phyloP scores from a whole-genome alignment of 1,284 basidiomycete species.

The Rhodotorula sp. region DNA sequence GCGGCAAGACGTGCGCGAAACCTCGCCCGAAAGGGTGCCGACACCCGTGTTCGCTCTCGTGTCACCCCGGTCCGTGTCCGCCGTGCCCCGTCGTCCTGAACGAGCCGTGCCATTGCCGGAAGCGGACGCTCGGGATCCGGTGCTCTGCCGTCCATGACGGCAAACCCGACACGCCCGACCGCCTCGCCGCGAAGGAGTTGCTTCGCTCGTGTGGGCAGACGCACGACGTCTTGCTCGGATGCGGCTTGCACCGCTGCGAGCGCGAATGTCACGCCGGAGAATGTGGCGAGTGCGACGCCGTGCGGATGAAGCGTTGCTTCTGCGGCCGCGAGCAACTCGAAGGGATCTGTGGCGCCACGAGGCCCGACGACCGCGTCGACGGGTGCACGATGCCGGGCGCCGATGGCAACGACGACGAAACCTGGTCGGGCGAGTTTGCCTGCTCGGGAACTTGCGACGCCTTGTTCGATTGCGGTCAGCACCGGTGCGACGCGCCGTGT shows the following conservation, averaged over 20 bases:
- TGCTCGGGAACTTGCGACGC: conserved; percentile 62
- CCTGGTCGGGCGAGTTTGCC: conserved; percentile 68
- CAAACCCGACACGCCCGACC: conserved; percentile 4
- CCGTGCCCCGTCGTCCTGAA: conserved; percentile 36
- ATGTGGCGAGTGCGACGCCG: conserved; percentile 39
- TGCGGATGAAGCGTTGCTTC: conserved; percentile 43
- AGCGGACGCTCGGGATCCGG: conserved; percentile 14
- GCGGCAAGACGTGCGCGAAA: conserved; percentile 72
- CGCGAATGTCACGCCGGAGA: conserved; percentile 40
- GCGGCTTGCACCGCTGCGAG: conserved; percentile 41
- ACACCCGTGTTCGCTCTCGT: conserved; percentile 72
- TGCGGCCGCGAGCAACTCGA: conserved; percentile 34
- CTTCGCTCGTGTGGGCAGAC: conserved; percentile 20
- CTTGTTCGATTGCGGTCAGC: conserved; percentile 66
- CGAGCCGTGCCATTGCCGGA: conserved; percentile 21
- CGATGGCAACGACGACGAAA: conserved; percentile 42
- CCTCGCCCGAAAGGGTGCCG: conserved; percentile 58
- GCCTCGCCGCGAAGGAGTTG: conserved; percentile 9
- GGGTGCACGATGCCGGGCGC: conserved; percentile 29
- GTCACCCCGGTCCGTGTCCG: conserved; percentile 42
- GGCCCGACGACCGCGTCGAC: conserved; percentile 25
- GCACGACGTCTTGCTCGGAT: conserved; percentile 31
- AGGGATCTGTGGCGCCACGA: conserved; percentile 33
- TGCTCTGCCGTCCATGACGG: conserved; percentile 23
- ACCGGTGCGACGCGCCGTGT: conserved; percentile 57